Percentiles rank a stretch among this genome's conserved stretches.
phyloP scores from a whole-genome alignment of 106 monocot species.

The Platanthera guangdongensis region DNA sequence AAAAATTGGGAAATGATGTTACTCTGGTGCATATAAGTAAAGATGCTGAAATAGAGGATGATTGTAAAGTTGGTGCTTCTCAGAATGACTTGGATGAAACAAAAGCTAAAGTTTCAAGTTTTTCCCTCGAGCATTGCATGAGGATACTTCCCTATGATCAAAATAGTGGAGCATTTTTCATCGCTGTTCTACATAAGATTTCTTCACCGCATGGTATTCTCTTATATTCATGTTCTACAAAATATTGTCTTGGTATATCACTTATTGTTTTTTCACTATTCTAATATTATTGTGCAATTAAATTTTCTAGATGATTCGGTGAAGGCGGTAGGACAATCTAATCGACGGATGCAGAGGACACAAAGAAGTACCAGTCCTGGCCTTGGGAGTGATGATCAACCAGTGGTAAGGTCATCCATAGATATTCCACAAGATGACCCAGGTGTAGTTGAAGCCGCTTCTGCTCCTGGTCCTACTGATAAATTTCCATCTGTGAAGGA shows the following conservation, averaged over 20 bases:
- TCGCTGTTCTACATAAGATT: constrained; percentile 87
- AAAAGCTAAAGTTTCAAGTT: constrained; percentile 31
- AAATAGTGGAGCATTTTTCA: constrained; percentile 95
- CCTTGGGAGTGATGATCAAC: background rate
- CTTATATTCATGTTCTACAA: background rate
- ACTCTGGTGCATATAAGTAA: background rate
- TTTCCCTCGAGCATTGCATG: constrained; percentile 77
- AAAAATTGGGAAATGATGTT: background rate
- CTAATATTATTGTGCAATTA: background rate
- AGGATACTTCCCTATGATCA: constrained; percentile 98
- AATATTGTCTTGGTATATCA: background rate
- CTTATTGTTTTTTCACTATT: background rate
- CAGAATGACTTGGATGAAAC: background rate
- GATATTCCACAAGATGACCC: constrained; percentile 13
- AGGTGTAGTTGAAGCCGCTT: constrained; percentile 6
- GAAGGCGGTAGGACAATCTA: constrained; percentile 16
- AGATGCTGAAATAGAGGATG: constrained; percentile 20
- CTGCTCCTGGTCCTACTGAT: constrained; percentile 5
- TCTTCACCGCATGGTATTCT: constrained; percentile 46
- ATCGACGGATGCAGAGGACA: constrained; percentile 7
- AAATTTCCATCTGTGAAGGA: background rate
- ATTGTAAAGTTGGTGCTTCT: constrained; percentile 4
- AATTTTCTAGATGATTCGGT: constrained; percentile 10
- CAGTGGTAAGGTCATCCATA: constrained; percentile 1
- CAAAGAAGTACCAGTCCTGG: constrained; percentile 10